Evolutionary conservation across 2,329 filamentous ascomycete genomes (phyloP).

Genomic region (Fusarium cicatricum): DNA sequence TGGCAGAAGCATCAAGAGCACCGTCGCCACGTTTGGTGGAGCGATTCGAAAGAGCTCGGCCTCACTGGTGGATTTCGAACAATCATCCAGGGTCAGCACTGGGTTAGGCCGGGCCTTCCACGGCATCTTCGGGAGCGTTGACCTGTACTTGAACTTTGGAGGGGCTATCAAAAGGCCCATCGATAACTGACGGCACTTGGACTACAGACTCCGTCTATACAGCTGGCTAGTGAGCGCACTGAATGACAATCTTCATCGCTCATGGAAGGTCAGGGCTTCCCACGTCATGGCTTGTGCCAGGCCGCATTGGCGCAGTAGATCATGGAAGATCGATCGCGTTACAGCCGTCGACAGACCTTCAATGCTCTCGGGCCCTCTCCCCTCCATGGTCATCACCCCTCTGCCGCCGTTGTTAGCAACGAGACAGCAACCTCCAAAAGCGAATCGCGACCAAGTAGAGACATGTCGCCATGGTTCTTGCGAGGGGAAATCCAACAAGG

Average conservation of each 20-base stretch:
- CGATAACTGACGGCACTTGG: background rate
- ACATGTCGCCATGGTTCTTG: slow-evolving; percentile 19
- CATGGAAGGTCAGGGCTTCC: background rate
- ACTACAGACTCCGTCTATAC: background rate
- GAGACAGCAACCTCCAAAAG: slow-evolving; percentile 9
- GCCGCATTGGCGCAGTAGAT: slow-evolving; percentile 18
- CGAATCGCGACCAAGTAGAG: slow-evolving; percentile 29
- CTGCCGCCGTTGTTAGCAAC: slow-evolving; percentile 8
- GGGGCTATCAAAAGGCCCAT: slow-evolving; percentile 10
- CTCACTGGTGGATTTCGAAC: slow-evolving; percentile 8
- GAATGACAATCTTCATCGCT: background rate
- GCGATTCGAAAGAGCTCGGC: background rate
- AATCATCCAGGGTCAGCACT: slow-evolving; percentile 29
- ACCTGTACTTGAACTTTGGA: slow-evolving; percentile 4
- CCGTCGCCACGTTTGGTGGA: background rate
- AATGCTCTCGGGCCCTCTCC: slow-evolving; percentile 8
- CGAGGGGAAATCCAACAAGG: slow-evolving; percentile 5
- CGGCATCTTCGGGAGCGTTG: slow-evolving; percentile 27
- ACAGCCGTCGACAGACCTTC: background rate
- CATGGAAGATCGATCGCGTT: slow-evolving; percentile 18
- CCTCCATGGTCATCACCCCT: slow-evolving; percentile 8
- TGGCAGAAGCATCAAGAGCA: background rate
- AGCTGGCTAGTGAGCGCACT: background rate
- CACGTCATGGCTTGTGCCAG: slow-evolving; percentile 29
- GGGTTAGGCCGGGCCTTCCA: slow-evolving; percentile 9